phyloP scores from a whole-genome alignment of 495 filamentous ascomycete genomes.

The Pseudoneurospora amorphoporcata region DNA sequence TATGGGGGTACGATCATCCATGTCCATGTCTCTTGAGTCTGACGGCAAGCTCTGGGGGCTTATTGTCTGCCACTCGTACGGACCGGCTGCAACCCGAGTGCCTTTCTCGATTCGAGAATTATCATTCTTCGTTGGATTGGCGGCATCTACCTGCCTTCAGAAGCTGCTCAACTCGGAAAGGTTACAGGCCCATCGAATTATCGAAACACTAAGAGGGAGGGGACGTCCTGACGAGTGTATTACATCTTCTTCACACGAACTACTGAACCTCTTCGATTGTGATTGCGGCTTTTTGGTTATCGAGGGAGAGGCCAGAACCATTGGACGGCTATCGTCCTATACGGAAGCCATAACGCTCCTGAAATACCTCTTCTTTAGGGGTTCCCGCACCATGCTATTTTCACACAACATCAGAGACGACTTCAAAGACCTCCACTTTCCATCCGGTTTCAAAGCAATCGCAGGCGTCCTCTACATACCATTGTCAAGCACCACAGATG shows the following conservation, averaged over 20 bases:
- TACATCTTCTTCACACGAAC: slow-evolving; percentile 70
- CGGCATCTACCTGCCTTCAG: slow-evolving; percentile 69
- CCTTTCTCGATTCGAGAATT: slow-evolving; percentile 76
- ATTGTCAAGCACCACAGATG: slow-evolving; percentile 52
- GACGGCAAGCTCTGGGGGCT: slow-evolving; percentile 72
- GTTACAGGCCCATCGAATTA: slow-evolving; percentile 60
- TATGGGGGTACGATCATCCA: slow-evolving; percentile 71
- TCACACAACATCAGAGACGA: slow-evolving; percentile 60
- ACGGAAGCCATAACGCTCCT: slow-evolving; percentile 69
- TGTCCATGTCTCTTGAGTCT: slow-evolving; percentile 79
- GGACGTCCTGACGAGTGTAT: slow-evolving; percentile 77
- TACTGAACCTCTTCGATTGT: slow-evolving; percentile 68
- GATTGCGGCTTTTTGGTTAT: slow-evolving; percentile 73
- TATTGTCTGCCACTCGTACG: slow-evolving; percentile 71
- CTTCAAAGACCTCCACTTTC: slow-evolving; percentile 64
- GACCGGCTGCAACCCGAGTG: slow-evolving; percentile 58
- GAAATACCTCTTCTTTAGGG: slow-evolving; percentile 63
- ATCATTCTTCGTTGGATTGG: slow-evolving; percentile 68
- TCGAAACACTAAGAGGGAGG: slow-evolving; percentile 54
- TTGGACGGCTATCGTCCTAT: slow-evolving; percentile 55
- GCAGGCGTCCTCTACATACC: slow-evolving; percentile 70
- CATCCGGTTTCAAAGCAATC: slow-evolving; percentile 59
- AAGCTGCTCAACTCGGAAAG: slow-evolving; percentile 66
- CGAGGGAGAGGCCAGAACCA: slow-evolving; percentile 64
- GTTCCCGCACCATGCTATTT: slow-evolving; percentile 52